phyloP scores from a whole-genome alignment of 352 stramenopile genomes.

The Halophytophthora batemanensis region DNA sequence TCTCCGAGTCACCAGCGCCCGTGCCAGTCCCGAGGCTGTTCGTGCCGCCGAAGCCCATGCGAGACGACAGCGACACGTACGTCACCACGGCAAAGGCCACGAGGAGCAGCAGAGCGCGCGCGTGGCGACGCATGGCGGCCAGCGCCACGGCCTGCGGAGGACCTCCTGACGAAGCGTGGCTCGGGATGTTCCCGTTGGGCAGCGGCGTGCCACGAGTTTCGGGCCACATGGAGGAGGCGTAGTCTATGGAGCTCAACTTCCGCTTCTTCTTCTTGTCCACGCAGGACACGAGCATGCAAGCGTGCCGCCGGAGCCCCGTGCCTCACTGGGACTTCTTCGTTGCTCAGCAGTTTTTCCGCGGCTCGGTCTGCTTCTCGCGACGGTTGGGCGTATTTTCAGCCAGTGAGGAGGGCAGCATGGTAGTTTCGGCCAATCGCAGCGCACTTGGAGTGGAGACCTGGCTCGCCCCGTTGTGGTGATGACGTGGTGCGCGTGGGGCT shows the following conservation, averaged over 20 bases:
- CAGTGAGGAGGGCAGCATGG: background rate
- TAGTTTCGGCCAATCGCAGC: background rate
- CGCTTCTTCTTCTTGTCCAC: constrained; percentile 72
- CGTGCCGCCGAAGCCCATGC: constrained; percentile 24
- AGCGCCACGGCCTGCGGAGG: constrained; percentile 29
- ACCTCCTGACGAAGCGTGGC: constrained; percentile 22
- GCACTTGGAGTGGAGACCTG: no score
- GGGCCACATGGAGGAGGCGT: constrained; percentile 48
- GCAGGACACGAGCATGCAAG: constrained; percentile 34
- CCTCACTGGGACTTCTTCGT: constrained; percentile 14
- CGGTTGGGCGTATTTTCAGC: background rate
- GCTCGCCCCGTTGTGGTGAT: no score
- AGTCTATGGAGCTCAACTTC: constrained; percentile 69
- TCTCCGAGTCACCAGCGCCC: constrained; percentile 2
- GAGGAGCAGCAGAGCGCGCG: constrained; percentile 47
- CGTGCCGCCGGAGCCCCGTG: background rate
- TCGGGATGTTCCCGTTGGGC: constrained; percentile 15
- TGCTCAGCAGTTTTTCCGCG: background rate
- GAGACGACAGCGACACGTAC: constrained; percentile 61
- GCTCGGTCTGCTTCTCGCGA: background rate
- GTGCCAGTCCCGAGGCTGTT: constrained; percentile 5
- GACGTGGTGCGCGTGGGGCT: no score
- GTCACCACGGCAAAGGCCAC: constrained; percentile 46
- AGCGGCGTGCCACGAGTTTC: constrained; percentile 29
- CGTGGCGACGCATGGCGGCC: constrained; percentile 42